phyloP scores from a whole-genome alignment of 2,329 filamentous ascomycete genomes.

The Monosporascus sp. region DNA sequence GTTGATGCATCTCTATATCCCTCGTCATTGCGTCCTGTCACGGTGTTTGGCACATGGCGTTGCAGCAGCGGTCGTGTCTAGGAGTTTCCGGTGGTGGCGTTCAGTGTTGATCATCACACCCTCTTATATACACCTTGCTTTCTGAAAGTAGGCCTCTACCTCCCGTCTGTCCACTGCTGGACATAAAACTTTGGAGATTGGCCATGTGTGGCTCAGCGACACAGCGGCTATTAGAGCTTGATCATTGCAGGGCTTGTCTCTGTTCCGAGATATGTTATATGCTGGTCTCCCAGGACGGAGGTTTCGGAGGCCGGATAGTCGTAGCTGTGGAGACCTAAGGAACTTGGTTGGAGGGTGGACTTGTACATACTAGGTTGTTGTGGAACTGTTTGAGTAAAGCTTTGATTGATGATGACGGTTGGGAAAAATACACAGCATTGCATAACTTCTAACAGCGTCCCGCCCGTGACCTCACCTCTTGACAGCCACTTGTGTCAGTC shows the following conservation, averaged over 20 bases:
- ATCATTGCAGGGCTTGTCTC: too few species aligned
- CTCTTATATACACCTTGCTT: slow-evolving; percentile 3
- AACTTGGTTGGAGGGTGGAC: neutral
- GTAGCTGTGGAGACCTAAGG: too few species aligned
- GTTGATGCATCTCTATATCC: slow-evolving; percentile 15
- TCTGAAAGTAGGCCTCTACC: neutral
- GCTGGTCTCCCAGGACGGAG: too few species aligned
- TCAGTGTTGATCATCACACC: slow-evolving; percentile 8
- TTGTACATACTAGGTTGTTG: slow-evolving; percentile 3
- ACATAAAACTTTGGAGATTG: neutral
- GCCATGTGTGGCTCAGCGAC: neutral
- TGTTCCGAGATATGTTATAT: too few species aligned
- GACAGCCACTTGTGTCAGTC: too few species aligned
- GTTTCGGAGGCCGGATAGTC: too few species aligned
- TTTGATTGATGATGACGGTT: neutral
- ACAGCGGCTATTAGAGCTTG: neutral
- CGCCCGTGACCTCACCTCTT: too few species aligned
- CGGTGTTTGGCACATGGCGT: slow-evolving; percentile 12
- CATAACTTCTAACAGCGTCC: neutral
- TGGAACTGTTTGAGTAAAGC: slow-evolving; percentile 1
- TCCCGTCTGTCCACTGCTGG: neutral
- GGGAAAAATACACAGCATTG: slow-evolving; percentile 1
- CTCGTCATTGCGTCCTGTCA: slow-evolving; percentile 1
- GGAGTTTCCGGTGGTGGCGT: slow-evolving; percentile 15
- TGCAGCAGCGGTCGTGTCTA: slow-evolving; percentile 9